phyloP scores from a whole-genome alignment of 768 basidiomycete species.

The Heimioporus sp. region DNA sequence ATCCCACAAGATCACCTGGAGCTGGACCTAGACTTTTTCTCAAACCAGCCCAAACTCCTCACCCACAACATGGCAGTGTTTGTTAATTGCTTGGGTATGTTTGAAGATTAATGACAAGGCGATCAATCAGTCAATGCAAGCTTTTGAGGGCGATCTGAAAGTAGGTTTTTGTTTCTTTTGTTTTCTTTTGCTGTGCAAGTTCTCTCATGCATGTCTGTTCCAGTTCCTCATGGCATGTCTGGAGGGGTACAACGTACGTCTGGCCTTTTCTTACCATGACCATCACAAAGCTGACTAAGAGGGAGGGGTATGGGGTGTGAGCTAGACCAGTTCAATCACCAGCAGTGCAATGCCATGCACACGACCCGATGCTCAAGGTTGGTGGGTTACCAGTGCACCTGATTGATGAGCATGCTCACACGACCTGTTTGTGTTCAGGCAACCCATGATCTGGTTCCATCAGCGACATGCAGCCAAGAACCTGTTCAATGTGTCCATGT shows the following conservation, averaged over 20 bases:
- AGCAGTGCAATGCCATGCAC: constrained; percentile 51
- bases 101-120: constrained; percentile 54
- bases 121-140: constrained; percentile 44
- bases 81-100: constrained; percentile 48
- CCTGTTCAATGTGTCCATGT: constrained; percentile 48
- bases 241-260: constrained; percentile 41
- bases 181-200: neutral
- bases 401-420: constrained; percentile 45
- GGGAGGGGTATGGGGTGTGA: too few species aligned
- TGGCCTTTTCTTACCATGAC: neutral
- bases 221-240: constrained; percentile 53
- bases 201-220: neutral
- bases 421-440: constrained; percentile 46
- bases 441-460: constrained; percentile 50
- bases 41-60: constrained; percentile 42
- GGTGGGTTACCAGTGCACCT: constrained; percentile 31
- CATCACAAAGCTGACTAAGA: too few species aligned
- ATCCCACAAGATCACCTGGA: constrained; percentile 39
- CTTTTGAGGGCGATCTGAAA: constrained; percentile 48
- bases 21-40: constrained; percentile 46
- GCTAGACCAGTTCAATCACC: constrained; percentile 48
- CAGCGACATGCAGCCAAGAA: constrained; percentile 49
- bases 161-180: constrained; percentile 20
- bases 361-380: constrained; percentile 46
- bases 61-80: constrained; percentile 48